These are phyloP conservation scores for Scutellaria minor DNA, from an alignment of 257 asterid species.

Conservation along the genomic window DNA sequence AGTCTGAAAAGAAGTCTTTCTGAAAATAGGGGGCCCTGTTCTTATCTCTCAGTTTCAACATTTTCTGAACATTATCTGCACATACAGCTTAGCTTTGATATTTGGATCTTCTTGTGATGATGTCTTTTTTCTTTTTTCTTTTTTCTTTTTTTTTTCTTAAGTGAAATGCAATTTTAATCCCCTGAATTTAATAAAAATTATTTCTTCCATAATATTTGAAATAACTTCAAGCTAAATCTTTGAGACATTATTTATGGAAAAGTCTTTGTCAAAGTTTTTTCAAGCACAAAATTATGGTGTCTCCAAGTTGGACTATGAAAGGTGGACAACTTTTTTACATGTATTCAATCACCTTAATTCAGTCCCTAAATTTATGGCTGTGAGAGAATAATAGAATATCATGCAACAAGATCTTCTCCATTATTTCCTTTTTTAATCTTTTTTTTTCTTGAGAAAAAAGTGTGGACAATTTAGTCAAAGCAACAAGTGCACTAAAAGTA, in stretches of 20 bases:
- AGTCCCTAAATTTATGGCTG: conserved; percentile 45
- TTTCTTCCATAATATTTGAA: neutral
- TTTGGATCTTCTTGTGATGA: conserved; percentile 35
- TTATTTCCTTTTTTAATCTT: conserved; percentile 32
- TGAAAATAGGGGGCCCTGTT: conserved; percentile 40
- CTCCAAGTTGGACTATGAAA: conserved; percentile 38
- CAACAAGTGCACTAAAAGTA: conserved; percentile 32
- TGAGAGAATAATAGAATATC: conserved; percentile 35
- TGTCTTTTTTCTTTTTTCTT: conserved; percentile 23
- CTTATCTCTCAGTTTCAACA: conserved; percentile 43
- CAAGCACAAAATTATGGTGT: conserved; percentile 48
- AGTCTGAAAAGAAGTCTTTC: conserved; percentile 37
- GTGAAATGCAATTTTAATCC: conserved; percentile 23
- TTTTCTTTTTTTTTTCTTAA: no score
- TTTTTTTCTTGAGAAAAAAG: neutral
- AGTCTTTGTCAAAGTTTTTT: conserved; percentile 14
- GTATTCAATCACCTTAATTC: conserved; percentile 34
- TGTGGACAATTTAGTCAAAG: conserved; percentile 33
- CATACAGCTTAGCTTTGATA: conserved; percentile 41
- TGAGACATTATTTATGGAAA: neutral
- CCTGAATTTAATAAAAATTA: neutral
- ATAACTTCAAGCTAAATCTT: neutral
- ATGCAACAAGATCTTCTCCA: conserved; percentile 33
- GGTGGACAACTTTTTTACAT: conserved; percentile 33
- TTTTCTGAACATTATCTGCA: conserved; percentile 39